A percentile compares a stretch with the other conserved stretches of the same genome.
phyloP scores from a whole-genome alignment of 345 rosid genomes.

The Zanthoxylum bungeanum region DNA sequence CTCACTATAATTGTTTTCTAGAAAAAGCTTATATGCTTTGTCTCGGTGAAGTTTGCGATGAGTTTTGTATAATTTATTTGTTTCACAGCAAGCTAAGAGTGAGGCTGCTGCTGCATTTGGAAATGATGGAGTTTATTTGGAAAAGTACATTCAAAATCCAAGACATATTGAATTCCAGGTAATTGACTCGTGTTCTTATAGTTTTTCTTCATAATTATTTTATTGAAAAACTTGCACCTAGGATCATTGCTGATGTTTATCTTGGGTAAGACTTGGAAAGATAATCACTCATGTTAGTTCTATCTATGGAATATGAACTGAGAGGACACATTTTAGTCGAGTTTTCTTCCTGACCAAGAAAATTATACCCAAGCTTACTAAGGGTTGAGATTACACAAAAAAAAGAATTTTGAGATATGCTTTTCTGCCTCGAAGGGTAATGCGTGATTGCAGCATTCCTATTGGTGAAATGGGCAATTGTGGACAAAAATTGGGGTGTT shows the following conservation, averaged over 20 bases:
- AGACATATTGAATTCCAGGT: conserved; percentile 99
- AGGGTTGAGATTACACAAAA: neutral
- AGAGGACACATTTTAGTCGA: neutral
- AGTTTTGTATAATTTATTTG: conserved; percentile 18
- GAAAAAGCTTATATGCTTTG: neutral
- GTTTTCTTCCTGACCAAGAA: neutral
- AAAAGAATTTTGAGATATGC: neutral
- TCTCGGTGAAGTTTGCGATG: neutral
- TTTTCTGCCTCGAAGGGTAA: neutral
- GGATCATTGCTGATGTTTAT: neutral
- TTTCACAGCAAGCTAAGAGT: conserved; percentile 89
- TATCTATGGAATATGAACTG: neutral
- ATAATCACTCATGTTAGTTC: neutral
- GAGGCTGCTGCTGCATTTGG: conserved; percentile 99
- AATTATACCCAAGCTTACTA: neutral
- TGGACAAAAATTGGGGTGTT: too few relatives aligned
- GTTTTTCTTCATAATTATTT: neutral
- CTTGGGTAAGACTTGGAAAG: neutral
- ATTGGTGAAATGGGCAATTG: neutral
- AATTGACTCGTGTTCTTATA: conserved; percentile 7
- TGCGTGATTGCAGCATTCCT: neutral
- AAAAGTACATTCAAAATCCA: conserved; percentile 90
- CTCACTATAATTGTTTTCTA: neutral
- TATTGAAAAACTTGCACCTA: neutral
- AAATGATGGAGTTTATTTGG: conserved; percentile 96